These are phyloP conservation scores for Begonia peltatifolia DNA, from an alignment of 306 rosid genomes.

Conservation along the genomic window DNA sequence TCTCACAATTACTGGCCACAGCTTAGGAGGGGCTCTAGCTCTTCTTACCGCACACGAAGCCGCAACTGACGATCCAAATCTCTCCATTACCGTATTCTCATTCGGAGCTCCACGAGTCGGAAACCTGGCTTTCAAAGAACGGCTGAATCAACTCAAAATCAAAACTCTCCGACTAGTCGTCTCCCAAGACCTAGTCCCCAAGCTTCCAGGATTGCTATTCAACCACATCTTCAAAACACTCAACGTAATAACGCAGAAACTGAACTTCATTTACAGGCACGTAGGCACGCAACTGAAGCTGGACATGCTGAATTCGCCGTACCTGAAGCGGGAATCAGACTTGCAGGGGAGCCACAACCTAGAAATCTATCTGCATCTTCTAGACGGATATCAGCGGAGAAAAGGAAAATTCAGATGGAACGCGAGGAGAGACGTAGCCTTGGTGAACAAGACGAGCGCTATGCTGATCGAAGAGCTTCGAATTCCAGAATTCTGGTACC, in stretches of 20 bases:
- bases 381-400: slow-evolving; percentile 34
- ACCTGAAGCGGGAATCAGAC: slow-evolving; percentile 29
- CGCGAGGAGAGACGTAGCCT: slow-evolving; percentile 49
- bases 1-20: slow-evolving; percentile 58
- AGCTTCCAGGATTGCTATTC: slow-evolving; percentile 43
- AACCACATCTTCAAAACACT: slow-evolving; percentile 27
- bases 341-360: slow-evolving; percentile 38
- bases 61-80: slow-evolving; percentile 14
- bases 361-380: slow-evolving; percentile 58
- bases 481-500: slow-evolving; percentile 57
- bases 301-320: slow-evolving; percentile 38
- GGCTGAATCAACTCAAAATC: slow-evolving; percentile 32
- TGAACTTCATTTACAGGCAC: slow-evolving; percentile 52
- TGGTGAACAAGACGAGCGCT: slow-evolving; percentile 54
- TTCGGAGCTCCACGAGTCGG: slow-evolving; percentile 73
- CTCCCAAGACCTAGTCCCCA: slow-evolving; percentile 46
- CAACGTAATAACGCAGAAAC: slow-evolving; percentile 22
- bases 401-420: slow-evolving; percentile 20
- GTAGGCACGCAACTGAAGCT: slow-evolving; percentile 38
- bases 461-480: slow-evolving; percentile 46
- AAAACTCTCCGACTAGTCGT: slow-evolving; percentile 27
- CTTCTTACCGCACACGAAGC: slow-evolving; percentile 45
- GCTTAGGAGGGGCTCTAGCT: slow-evolving; percentile 66
- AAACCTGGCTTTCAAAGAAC: slow-evolving; percentile 40
- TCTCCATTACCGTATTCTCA: slow-evolving; percentile 40